phyloP scores from a whole-genome alignment of 768 basidiomycete genomes.

The Candolleomyces aberdarensis region DNA sequence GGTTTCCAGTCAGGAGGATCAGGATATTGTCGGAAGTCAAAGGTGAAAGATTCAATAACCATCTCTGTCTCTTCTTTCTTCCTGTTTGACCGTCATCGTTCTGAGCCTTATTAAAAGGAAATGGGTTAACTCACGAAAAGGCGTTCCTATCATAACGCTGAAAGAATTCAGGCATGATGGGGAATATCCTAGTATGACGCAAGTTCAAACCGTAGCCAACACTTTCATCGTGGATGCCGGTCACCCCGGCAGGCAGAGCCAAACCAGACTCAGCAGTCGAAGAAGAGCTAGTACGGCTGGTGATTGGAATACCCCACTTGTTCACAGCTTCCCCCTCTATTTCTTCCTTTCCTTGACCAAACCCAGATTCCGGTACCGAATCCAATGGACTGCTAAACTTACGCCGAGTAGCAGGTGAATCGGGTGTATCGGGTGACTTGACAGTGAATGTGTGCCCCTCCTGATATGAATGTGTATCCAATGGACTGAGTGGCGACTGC shows the following conservation, averaged over 20 bases:
- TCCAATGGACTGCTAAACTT: too few species aligned
- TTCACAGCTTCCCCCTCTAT: too few species aligned
- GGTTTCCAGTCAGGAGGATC: conserved; percentile 41
- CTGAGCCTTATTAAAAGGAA: background rate
- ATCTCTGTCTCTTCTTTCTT: background rate
- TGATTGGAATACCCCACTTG: too few species aligned
- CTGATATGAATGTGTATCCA: background rate
- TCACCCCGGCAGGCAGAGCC: too few species aligned
- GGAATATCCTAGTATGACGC: conserved; percentile 6
- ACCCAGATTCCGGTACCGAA: too few species aligned
- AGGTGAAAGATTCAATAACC: background rate
- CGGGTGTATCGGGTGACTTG: background rate
- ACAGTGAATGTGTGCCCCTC: background rate
- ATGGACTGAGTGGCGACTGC: background rate
- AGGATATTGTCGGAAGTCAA: conserved; percentile 3
- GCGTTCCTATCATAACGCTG: background rate
- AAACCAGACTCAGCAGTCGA: too few species aligned
- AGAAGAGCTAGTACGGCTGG: too few species aligned
- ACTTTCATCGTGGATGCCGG: too few species aligned
- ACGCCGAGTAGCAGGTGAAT: too few species aligned
- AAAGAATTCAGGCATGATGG: conserved; percentile 6
- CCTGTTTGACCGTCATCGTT: background rate
- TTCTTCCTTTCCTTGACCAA: too few species aligned
- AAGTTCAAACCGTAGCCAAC: background rate
- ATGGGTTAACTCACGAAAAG: conserved; percentile 3